phyloP scores from a whole-genome alignment of 257 asterid species.

The Penstemon davidsonii region DNA sequence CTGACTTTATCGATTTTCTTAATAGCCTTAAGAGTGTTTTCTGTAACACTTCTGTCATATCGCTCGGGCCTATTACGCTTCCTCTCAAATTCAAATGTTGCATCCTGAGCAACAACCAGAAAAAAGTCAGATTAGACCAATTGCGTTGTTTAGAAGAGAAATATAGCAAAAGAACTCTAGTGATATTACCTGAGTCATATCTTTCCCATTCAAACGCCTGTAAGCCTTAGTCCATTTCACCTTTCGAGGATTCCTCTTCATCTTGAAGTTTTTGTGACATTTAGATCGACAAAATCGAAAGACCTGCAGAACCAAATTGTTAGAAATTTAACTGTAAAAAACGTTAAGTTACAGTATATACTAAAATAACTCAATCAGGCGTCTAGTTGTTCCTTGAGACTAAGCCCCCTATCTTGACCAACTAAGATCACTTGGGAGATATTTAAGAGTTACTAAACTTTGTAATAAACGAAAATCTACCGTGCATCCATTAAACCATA shows the following conservation, averaged over 20 bases:
- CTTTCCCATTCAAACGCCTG: slow-evolving; percentile 82
- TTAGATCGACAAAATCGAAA: slow-evolving; percentile 87
- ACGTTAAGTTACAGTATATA: too few species aligned
- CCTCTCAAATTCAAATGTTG: slow-evolving; percentile 90
- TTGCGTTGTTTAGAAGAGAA: neutral
- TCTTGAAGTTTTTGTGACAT: slow-evolving; percentile 90
- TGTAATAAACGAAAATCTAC: too few species aligned
- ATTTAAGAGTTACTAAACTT: too few species aligned
- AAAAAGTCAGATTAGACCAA: neutral
- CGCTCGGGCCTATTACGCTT: slow-evolving; percentile 86
- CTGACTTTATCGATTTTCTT: slow-evolving; percentile 80
- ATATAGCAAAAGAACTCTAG: neutral
- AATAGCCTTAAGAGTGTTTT: slow-evolving; percentile 73
- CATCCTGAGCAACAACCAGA: slow-evolving; percentile 46
- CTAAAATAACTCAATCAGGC: too few species aligned
- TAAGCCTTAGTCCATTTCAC: slow-evolving; percentile 54
- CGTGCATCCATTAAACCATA: too few species aligned
- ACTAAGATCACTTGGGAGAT: too few species aligned
- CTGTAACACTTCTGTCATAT: slow-evolving; percentile 76
- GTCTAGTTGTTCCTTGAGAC: too few species aligned
- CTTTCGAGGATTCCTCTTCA: slow-evolving; percentile 96
- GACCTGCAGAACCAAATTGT: slow-evolving; percentile 45
- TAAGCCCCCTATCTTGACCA: too few species aligned
- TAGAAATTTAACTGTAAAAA: neutral
- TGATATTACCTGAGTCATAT: slow-evolving; percentile 77